These are phyloP conservation scores for Auriscalpium vulgare DNA, from an alignment of 768 basidiomycete genomes.

Conservation along the genomic window DNA sequence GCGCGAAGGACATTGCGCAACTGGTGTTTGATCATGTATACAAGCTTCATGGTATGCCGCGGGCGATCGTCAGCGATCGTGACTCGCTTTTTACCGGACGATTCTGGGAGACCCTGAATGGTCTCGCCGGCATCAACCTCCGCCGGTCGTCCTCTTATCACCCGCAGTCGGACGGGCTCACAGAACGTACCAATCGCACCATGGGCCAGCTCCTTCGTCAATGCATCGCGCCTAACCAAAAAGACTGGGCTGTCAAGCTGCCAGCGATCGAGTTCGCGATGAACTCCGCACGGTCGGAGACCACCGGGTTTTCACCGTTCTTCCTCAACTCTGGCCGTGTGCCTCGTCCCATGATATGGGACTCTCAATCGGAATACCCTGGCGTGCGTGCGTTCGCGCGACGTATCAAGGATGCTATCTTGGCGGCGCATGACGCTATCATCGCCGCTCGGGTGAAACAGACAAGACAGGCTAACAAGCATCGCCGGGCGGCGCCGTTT, in stretches of 20 bases:
- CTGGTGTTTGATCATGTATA: constrained; percentile 28
- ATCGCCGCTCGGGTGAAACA: constrained; percentile 26
- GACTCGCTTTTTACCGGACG: constrained; percentile 33
- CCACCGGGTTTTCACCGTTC: constrained; percentile 31
- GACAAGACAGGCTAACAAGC: constrained; percentile 23
- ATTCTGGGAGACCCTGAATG: constrained; percentile 33
- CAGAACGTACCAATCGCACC: constrained; percentile 28
- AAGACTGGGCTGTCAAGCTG: constrained; percentile 24
- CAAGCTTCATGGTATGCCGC: constrained; percentile 32
- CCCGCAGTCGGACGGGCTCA: constrained; percentile 34
- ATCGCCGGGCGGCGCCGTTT: not conserved
- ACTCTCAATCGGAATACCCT: constrained; percentile 11
- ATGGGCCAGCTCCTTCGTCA: constrained; percentile 24
- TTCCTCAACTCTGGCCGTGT: constrained; percentile 26
- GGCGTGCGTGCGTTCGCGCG: constrained; percentile 24
- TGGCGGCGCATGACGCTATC: constrained; percentile 29
- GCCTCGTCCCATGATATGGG: constrained; percentile 27
- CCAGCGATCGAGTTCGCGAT: constrained; percentile 20
- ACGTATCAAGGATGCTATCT: constrained; percentile 17
- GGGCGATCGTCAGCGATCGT: constrained; percentile 31
- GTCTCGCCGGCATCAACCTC: constrained; percentile 22
- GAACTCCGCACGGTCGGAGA: constrained; percentile 21
- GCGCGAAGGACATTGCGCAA: constrained; percentile 27
- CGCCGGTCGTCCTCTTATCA: constrained; percentile 34
- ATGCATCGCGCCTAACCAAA: constrained; percentile 22